Percentiles rank a stretch among this genome's conserved stretches.
Evolutionary conservation across 1,139 yeast species (phyloP).

Genomic region (Candida pseudoviswanathii): DNA sequence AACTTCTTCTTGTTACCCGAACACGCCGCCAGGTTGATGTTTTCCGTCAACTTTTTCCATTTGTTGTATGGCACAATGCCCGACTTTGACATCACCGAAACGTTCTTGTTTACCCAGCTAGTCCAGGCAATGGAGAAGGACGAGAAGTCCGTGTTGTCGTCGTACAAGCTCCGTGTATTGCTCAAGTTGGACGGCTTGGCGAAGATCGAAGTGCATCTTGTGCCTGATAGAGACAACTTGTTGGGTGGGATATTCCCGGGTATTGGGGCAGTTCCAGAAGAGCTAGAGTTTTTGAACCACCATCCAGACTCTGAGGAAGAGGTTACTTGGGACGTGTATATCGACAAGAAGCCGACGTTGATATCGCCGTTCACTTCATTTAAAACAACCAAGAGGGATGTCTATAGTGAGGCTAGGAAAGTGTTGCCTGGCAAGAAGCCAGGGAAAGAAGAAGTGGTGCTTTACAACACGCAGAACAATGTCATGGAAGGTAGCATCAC

Average conservation of each 20-base stretch:
- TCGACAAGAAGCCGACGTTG: constrained; percentile 56
- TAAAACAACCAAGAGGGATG: constrained; percentile 76
- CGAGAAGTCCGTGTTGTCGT: constrained; percentile 27
- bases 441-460: constrained; percentile 63
- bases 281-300: constrained; percentile 16
- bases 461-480: constrained; percentile 61
- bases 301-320: constrained; percentile 16
- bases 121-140: constrained; percentile 39
- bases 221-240: constrained; percentile 38
- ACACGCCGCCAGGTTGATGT: constrained; percentile 62
- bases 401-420: constrained; percentile 66
- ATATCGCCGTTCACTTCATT: constrained; percentile 83
- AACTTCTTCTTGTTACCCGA: constrained; percentile 64
- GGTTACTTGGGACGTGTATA: constrained; percentile 56
- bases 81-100: constrained; percentile 41
- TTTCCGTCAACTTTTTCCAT: constrained; percentile 57
- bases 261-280: constrained; percentile 1
- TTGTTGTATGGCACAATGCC: constrained; percentile 19
- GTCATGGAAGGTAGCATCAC: constrained; percentile 87
- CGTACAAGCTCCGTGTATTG: constrained; percentile 64
- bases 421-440: constrained; percentile 38
- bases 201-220: constrained; percentile 51
- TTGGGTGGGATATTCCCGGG: constrained; percentile 38
- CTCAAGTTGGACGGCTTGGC: constrained; percentile 51
- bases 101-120: constrained; percentile 46